Evolutionary conservation across 108 stramenopile genomes (phyloP), one percentile per base, ranked within the genome.

Genomic region (Cylindrotheca fusiformis): DNA sequence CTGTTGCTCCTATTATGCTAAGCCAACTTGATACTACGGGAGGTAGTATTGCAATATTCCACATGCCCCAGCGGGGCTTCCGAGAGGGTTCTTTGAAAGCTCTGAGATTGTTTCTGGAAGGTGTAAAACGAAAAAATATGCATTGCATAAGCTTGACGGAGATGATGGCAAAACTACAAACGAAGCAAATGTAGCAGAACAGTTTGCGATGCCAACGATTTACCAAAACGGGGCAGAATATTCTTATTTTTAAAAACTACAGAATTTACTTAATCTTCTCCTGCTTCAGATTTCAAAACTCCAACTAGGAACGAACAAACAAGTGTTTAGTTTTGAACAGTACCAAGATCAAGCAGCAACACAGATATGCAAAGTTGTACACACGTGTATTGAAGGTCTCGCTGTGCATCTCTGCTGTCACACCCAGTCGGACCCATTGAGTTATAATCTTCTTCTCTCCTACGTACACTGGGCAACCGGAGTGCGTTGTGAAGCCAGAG

Each of bases 381-480:
- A 49, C 56, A 67, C 65, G 49, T 55, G 87, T 84, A 71, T 88
- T 88, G 72, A 83, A 81, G 8, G 75, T 56, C 63, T 71, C 54
- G 84, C 89, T 89, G 0, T 80, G 76, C 41, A 66, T 85, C 52
- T 82, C 83, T 48, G 52, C 59, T 51, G 57, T 63, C 44, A 96
- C 95, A 29, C 93, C 93, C 46, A 68, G 58, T 48, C 95, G 70
- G 33, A 96, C 77, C 95, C 95, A 96, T 67, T 94, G 85, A 6
- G 95, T 96, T 19, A 92, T 78, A 54, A 96, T 94, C 69, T 87
- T 90, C 81, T 96, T 96, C 67, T 88, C 88, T 8, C 96, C 97
- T 65, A 84, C 85, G 52, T 86, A 62, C n/a, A 96, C 93, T 5
- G 97, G 97, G 63, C 97, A 97, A 44, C 97, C 97, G 10, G 62